Percentiles rank a stretch among this genome's conserved stretches.
Conservation (phyloP, 2,329 filamentous ascomycete genomes). For the Madurella mycetomatis region DNA sequence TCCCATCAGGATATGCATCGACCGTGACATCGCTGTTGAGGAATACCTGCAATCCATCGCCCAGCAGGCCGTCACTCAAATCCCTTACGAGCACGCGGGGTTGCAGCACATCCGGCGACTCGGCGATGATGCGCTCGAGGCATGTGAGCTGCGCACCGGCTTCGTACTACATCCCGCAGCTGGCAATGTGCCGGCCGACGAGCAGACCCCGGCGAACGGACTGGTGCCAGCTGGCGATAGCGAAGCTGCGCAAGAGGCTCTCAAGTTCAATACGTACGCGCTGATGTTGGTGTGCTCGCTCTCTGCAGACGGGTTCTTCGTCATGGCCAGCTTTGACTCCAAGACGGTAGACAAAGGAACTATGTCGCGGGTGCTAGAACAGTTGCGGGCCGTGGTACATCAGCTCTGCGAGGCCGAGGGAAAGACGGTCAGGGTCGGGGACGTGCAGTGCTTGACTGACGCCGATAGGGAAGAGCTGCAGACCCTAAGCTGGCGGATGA, state of each 20-base stretch:
- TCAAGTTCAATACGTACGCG: slow-evolving; percentile 56
- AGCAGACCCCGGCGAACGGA: slow-evolving; percentile 42
- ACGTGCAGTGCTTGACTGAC: slow-evolving; percentile 33
- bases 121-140: slow-evolving; percentile 50
- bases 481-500: slow-evolving; percentile 28
- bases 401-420: slow-evolving; percentile 41
- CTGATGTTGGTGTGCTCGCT: slow-evolving; percentile 63
- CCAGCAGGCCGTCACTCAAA: slow-evolving; percentile 27
- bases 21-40: slow-evolving; percentile 31
- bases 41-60: slow-evolving; percentile 38
- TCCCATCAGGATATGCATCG: slow-evolving; percentile 40
- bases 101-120: slow-evolving; percentile 56
- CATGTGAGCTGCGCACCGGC: slow-evolving; percentile 53
- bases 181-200: slow-evolving; percentile 19
- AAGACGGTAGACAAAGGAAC: slow-evolving; percentile 48
- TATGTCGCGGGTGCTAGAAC: slow-evolving; percentile 50
- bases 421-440: slow-evolving; percentile 30
- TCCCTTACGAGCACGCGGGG: slow-evolving; percentile 61
- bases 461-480: slow-evolving; percentile 34
- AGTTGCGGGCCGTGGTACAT: slow-evolving; percentile 48
- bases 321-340: slow-evolving; percentile 63
- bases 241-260: slow-evolving; percentile 55
- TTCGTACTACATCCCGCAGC: slow-evolving; percentile 49
- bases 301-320: slow-evolving; percentile 49
- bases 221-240: slow-evolving; percentile 53